Evolutionary conservation across 148 eudicot species (phyloP).

Genomic region (Chenopodium formosanum): DNA sequence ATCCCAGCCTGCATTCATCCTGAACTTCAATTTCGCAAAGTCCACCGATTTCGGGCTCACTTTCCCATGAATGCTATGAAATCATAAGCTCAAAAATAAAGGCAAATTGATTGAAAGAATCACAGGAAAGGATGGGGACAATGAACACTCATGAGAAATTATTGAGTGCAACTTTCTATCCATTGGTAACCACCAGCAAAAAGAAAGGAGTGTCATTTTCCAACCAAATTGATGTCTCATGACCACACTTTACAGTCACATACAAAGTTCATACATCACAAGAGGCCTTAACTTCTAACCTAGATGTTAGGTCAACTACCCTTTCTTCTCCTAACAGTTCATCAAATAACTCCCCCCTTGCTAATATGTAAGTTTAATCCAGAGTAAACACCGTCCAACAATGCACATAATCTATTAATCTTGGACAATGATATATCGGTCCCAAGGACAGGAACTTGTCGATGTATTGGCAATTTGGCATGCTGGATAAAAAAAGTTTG

Average conservation of each 20-base stretch:
- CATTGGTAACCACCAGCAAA: constrained; percentile 18
- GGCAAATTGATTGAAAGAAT: constrained; percentile 3
- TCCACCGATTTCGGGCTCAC: background rate
- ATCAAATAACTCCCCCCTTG: constrained; percentile 3
- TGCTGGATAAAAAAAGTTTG: no score
- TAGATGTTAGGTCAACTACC: constrained; percentile 31
- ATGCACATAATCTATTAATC: background rate
- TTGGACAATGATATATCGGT: background rate
- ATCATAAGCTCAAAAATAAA: background rate
- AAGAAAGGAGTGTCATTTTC: constrained; percentile 12
- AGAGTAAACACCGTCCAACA: background rate
- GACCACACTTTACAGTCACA: constrained; percentile 11
- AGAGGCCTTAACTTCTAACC: constrained; percentile 13
- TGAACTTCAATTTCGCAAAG: background rate
- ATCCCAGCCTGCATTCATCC: no score
- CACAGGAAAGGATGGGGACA: background rate
- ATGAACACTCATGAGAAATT: background rate
- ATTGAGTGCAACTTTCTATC: constrained; percentile 12
- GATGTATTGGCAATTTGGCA: background rate
- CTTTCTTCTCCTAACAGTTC: constrained; percentile 13
- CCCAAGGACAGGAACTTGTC: background rate
- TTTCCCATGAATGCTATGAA: background rate
- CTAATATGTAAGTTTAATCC: background rate
- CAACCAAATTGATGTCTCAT: constrained; percentile 19
- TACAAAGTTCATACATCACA: constrained; percentile 21